Base-by-base conservation (phyloP, 1,284 basidiomycete genomes). In the Tetrapyrgos nigripes region DNA sequence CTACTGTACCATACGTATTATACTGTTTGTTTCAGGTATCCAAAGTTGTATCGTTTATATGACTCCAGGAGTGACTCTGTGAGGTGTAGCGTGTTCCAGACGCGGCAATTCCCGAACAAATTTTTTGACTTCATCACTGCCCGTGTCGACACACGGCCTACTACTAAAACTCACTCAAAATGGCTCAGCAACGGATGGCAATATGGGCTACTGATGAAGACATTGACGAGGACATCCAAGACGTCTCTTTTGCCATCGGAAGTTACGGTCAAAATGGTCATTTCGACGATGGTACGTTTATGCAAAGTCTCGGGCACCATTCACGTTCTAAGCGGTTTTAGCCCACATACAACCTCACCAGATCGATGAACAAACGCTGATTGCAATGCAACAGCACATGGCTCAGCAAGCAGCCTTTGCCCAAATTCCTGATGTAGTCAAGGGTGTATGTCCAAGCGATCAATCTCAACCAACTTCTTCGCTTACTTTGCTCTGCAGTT, bases 371-470 rank as follows among this genome's bases (percentile, higher is more conserved):
- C 76, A 83, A 1, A 82, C 89, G 1, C 68, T 91, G 5, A 65
- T 85, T 57, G 87, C 88, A 3, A 83, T 90, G 73, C 90, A 93
- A 67, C 88, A 91, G 59, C 89, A 92, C 72, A 88, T 92, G 79
- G 88, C 83, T 0, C 91, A 93, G 62, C 91, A 93, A 62, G 84
- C 86, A 2, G 89, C 89, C 1, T 87, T 93, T 71, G 77, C 89
- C 0, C 85, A 88, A 67, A 88, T 93, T 54, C 91, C 92, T 3
- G 92, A 93, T 70, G 84, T 87, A 28, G 91, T 93, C 45, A 93
- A 92, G 74, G 84, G 85, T 57, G 91, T 91, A 63, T 70, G 88
- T 81, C n/a, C 37, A 40, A n/a, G 8, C 35, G 6, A 33, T 29
- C n/a, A 1, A 6, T 49, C 26, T 56, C 31, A 35, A 13, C 24